Percentiles rank a stretch among this genome's conserved stretches.
Conservation (phyloP, 257 asterid species). For the Catharanthus roseus region DNA sequence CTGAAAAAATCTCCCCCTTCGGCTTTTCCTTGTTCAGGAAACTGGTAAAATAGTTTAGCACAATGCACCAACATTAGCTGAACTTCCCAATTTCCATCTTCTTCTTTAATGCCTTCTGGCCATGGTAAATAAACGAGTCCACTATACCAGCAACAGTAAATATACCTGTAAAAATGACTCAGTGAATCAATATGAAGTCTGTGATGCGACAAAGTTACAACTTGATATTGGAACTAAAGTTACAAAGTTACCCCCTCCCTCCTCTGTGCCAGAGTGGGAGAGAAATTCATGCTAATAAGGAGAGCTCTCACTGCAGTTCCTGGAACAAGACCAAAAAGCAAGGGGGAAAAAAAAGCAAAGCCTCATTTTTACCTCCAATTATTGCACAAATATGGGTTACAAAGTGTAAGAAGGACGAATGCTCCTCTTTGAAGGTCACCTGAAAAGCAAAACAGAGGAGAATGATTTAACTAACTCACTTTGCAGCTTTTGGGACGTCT, state of each 20-base stretch:
- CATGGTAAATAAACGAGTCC: slow-evolving; percentile 79
- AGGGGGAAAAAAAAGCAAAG: neutral
- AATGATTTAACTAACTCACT: neutral
- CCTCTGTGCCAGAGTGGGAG: neutral
- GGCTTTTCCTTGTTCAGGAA: neutral
- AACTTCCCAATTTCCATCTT: slow-evolving; percentile 75
- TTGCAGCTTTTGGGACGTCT: neutral
- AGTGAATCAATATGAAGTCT: neutral
- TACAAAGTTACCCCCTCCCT: too few relatives aligned
- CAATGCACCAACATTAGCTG: slow-evolving; percentile 21
- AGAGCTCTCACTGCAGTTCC: neutral
- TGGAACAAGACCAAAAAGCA: neutral
- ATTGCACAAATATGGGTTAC: slow-evolving; percentile 90
- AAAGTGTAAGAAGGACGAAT: slow-evolving; percentile 85
- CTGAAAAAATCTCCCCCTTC: neutral
- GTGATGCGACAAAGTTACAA: neutral
- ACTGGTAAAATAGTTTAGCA: neutral
- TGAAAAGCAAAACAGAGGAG: slow-evolving; percentile 26
- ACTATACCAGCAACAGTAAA: slow-evolving; percentile 93
- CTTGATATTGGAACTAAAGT: neutral
- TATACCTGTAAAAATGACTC: slow-evolving; percentile 42
- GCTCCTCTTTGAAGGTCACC: slow-evolving; percentile 89
- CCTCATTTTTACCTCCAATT: slow-evolving; percentile 66
- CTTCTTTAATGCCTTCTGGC: slow-evolving; percentile 80
- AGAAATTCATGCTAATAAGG: neutral